Base-by-base conservation (phyloP, 768 basidiomycete genomes). In the Russula earlei region DNA sequence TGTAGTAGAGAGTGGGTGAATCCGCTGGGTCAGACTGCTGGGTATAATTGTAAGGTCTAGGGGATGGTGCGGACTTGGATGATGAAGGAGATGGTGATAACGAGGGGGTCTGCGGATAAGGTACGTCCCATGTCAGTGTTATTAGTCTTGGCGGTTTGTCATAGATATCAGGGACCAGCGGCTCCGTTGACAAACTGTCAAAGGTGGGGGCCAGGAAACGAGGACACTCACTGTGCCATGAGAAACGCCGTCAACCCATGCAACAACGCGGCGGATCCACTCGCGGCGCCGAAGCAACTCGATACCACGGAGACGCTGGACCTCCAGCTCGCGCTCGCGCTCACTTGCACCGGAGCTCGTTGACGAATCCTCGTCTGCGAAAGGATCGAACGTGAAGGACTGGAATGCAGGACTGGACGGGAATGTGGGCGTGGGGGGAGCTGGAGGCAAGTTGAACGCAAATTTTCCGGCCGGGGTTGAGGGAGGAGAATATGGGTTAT, bases 201-300 rank as follows among this genome's bases (percentile, higher is more conserved):
- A 36, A 25, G 44, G 36, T 7, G 27, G 17, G 43, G 25, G 44
- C 8, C 25, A n/a, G 7, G 36, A 44, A 20, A n/a, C 25, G 40
- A 38, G 34, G 34, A 36, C 7, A 57, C 60, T 54, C 46, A 61
- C 60, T 41, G 49, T 38, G 5, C 49, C 49, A 41, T 60, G 52
- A 20, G 52, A 47, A n/a, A 62, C 43, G 17, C 55, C 55, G 29
- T 62, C 55, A 4, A 62, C 62, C 62, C 62, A 62, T 20, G 59
- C 62, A 6, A 48, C 55, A 36, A 62, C 62, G 9, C 62, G 59
- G 37, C 60, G 59, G 55, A 62, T 61, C 59, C 62, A 61, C 45
- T 62, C 60, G 34, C 59, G 59, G 9, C 42, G 55, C 4, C 59
- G 55, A 10, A 62, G 55, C 24, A 62, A 61, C 55, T 62, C 59